Conservation (phyloP, 768 basidiomycete genomes). For the Agaricus blazei region DNA sequence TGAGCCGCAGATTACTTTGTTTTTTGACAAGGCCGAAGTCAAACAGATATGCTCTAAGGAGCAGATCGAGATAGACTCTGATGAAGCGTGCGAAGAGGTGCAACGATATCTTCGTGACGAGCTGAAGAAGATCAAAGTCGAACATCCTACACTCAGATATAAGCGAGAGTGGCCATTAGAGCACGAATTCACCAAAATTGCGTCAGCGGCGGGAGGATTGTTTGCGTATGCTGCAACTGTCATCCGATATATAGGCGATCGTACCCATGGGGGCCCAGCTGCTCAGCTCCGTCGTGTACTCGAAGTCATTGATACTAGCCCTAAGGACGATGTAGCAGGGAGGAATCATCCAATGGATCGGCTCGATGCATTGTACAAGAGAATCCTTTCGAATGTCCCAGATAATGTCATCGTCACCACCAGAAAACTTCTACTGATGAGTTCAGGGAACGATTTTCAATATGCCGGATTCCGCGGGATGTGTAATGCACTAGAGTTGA, state of each 20-base stretch:
- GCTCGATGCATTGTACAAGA: background rate
- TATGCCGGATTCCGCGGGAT: no score
- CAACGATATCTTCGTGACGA: background rate
- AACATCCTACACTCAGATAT: background rate
- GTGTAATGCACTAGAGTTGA: background rate
- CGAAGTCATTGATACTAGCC: background rate
- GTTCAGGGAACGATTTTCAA: background rate
- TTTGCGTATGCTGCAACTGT: slow-evolving; percentile 21
- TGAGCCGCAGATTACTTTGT: slow-evolving; percentile 16
- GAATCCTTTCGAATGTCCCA: background rate
- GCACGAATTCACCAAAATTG: slow-evolving; percentile 9
- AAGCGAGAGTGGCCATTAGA: slow-evolving; percentile 15
- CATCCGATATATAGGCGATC: slow-evolving; percentile 16
- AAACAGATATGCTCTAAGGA: background rate
- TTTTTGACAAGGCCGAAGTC: slow-evolving; percentile 1
- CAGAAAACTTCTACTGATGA: background rate
- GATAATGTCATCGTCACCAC: background rate
- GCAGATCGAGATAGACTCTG: slow-evolving; percentile 1
- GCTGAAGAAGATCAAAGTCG: slow-evolving; percentile 10
- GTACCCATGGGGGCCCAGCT: background rate
- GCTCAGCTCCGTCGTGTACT: background rate
- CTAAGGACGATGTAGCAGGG: background rate
- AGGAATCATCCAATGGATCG: background rate
- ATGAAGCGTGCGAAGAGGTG: slow-evolving; percentile 15
- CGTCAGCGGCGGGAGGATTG: slow-evolving; percentile 17